These are phyloP conservation scores for Croton setiger DNA, from an alignment of 441 rosid species.

Conservation along the genomic window DNA sequence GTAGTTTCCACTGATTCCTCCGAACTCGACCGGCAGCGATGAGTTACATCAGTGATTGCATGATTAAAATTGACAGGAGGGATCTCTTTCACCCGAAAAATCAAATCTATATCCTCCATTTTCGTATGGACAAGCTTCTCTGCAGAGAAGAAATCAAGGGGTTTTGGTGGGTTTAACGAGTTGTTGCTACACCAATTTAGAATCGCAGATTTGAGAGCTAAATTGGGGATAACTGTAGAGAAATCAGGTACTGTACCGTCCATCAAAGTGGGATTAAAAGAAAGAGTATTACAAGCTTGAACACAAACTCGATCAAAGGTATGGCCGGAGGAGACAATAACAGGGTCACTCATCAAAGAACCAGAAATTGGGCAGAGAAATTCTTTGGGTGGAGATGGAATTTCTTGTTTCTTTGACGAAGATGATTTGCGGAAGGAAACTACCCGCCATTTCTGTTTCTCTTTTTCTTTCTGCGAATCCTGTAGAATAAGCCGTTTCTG, in stretches of 20 bases:
- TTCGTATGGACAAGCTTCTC: constrained; percentile 44
- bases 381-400: constrained; percentile 40
- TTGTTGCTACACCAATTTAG: constrained; percentile 53
- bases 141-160: constrained; percentile 46
- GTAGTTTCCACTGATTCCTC: constrained; percentile 35
- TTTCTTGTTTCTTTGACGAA: constrained; percentile 25
- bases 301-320: constrained; percentile 70
- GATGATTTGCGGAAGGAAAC: constrained; percentile 36
- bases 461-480: neutral
- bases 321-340: constrained; percentile 89
- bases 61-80: constrained; percentile 36
- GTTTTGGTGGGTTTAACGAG: constrained; percentile 41
- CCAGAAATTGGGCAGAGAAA: constrained; percentile 76
- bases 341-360: constrained; percentile 75
- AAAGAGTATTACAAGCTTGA: constrained; percentile 54
- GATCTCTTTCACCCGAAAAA: constrained; percentile 29
- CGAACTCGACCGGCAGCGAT: constrained; percentile 39
- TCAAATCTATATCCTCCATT: constrained; percentile 28
- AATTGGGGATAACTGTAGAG: constrained; percentile 70
- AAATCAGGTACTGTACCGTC: constrained; percentile 50
- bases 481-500: constrained; percentile 8
- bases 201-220: constrained; percentile 70
- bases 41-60: constrained; percentile 44
- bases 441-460: constrained; percentile 46
- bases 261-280: constrained; percentile 35